These are phyloP conservation scores for Saccharum officinarum DNA, from an alignment of 176 grass and related monocot genomes.

Conservation along the genomic window DNA sequence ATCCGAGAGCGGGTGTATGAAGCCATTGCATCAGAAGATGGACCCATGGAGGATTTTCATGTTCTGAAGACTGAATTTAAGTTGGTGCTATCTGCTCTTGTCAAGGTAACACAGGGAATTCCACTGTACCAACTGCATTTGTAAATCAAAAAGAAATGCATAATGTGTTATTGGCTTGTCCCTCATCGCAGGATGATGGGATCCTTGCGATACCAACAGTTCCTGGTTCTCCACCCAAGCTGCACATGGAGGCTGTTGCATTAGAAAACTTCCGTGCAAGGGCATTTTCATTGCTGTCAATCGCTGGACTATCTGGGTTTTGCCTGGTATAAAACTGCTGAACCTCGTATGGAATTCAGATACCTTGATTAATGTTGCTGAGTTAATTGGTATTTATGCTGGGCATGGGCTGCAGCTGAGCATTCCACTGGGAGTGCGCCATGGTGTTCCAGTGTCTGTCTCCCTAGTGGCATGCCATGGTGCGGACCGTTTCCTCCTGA, in stretches of 20 bases:
- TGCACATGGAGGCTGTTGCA: slow-evolving; percentile 47
- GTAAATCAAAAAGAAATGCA: neutral
- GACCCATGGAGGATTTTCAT: slow-evolving; percentile 46
- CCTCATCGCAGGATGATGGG: slow-evolving; percentile 42
- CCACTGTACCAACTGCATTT: neutral
- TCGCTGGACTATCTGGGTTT: slow-evolving; percentile 76
- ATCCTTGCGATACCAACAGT: slow-evolving; percentile 79
- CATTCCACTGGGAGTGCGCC: slow-evolving; percentile 68
- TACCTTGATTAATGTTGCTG: neutral
- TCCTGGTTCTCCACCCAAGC: slow-evolving; percentile 73
- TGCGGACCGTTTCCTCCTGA: slow-evolving; percentile 65
- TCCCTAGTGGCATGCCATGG: slow-evolving; percentile 69
- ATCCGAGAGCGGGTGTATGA: slow-evolving; percentile 62
- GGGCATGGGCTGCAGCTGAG: slow-evolving; percentile 46
- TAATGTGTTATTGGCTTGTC: neutral
- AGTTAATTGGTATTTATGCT: neutral
- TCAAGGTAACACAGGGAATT: slow-evolving; percentile 45
- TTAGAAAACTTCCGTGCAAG: slow-evolving; percentile 58
- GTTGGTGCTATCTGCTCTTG: slow-evolving; percentile 47
- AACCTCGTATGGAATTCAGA: neutral
- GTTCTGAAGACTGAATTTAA: slow-evolving; percentile 58
- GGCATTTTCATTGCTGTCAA: slow-evolving; percentile 82
- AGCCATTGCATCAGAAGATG: slow-evolving; percentile 51
- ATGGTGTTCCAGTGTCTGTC: slow-evolving; percentile 71
- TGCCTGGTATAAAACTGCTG: slow-evolving; percentile 55